Percentiles rank a stretch among this genome's conserved stretches.
phyloP scores from a whole-genome alignment of 345 rosid species.

The Erucastrum elatum region DNA sequence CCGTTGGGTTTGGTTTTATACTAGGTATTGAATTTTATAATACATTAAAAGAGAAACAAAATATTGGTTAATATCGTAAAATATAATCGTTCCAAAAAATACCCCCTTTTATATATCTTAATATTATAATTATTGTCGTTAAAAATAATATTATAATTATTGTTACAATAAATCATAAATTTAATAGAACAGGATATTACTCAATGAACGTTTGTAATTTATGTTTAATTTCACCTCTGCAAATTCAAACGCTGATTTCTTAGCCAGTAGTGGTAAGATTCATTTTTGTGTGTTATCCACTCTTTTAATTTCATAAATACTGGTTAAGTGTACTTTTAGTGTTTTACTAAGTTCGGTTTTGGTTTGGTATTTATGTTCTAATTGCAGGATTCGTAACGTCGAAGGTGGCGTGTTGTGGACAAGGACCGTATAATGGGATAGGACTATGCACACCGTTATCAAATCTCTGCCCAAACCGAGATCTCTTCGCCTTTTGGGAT shows the following conservation, averaged over 20 bases:
- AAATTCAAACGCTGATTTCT: neutral
- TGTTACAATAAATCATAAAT: neutral
- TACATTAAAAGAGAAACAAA: neutral
- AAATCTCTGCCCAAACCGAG: constrained; percentile 60
- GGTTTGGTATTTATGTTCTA: neutral
- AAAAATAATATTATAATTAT: neutral
- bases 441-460: constrained; percentile 71
- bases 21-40: neutral
- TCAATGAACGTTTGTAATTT: neutral
- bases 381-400: constrained; percentile 62
- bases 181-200: neutral
- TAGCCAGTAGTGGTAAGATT: neutral
- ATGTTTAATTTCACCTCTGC: neutral
- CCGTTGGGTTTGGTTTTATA: neutral
- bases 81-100: neutral
- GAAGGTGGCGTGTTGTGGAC: constrained; percentile 58
- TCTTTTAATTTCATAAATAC: neutral
- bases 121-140: too few relatives aligned
- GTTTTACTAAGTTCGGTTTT: neutral
- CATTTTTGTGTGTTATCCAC: neutral
- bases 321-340: neutral
- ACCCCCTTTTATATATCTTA: too few relatives aligned
- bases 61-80: neutral
- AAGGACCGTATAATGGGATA: constrained; percentile 73
- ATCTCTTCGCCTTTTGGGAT: constrained; percentile 71